Conservation (phyloP, 1,284 basidiomycete genomes). For the Phenoliferia sp. region DNA sequence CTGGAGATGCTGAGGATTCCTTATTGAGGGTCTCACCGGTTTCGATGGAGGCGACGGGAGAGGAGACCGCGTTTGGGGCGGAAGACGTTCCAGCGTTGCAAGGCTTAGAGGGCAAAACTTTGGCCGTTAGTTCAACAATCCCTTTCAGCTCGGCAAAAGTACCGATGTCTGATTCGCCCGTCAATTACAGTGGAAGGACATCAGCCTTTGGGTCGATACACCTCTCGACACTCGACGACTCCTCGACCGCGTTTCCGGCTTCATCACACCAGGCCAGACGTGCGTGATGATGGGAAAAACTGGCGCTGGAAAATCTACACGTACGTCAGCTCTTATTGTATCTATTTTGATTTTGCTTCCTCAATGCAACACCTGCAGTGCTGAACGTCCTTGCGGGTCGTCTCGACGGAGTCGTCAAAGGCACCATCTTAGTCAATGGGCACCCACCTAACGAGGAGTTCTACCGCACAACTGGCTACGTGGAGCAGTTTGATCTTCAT, state of each 20-base stretch:
- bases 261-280: conserved; percentile 50
- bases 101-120: conserved; percentile 9
- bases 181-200: conserved; percentile 47
- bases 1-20: conserved; percentile 13
- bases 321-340: conserved; percentile 5
- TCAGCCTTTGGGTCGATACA: conserved; percentile 38
- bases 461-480: conserved; percentile 51
- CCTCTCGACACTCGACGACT: conserved; percentile 37
- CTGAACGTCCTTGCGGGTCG: conserved; percentile 54
- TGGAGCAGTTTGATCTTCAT: conserved; percentile 34
- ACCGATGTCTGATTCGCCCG: conserved; percentile 32
- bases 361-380: conserved; percentile 37
- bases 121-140: background rate
- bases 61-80: background rate
- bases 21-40: conserved; percentile 1
- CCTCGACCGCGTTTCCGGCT: conserved; percentile 50
- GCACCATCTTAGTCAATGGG: conserved; percentile 52
- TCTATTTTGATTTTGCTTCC: too few species aligned
- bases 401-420: conserved; percentile 49
- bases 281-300: conserved; percentile 42
- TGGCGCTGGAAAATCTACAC: conserved; percentile 39
- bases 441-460: conserved; percentile 48
- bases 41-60: conserved; percentile 3
- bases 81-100: conserved; percentile 35
- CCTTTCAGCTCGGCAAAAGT: background rate